Evolutionary conservation across 352 stramenopile genomes (phyloP).

Genomic region (Phytophthora crassamura): DNA sequence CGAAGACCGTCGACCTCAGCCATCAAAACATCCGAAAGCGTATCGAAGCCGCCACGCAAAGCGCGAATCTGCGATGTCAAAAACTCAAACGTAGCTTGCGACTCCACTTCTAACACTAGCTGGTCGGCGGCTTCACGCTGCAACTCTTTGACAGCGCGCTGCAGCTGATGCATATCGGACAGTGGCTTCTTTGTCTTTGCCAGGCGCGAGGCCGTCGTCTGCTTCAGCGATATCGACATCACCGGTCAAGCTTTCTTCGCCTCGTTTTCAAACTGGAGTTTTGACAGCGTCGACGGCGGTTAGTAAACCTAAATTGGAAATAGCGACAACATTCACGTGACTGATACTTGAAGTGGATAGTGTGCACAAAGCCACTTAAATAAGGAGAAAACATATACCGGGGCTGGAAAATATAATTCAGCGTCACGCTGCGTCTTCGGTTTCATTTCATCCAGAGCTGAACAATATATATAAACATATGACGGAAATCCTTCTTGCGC

Average conservation of each 20-base stretch:
- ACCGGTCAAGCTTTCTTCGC: constrained; percentile 1
- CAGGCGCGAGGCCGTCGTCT: constrained; percentile 62
- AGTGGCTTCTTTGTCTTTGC: constrained; percentile 85
- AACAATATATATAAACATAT: constrained; percentile 31
- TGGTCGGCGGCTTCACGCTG: constrained; percentile 80
- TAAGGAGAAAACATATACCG: constrained; percentile 14
- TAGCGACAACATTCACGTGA: no score
- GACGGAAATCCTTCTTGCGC: constrained; percentile 16
- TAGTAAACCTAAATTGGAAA: constrained; percentile 18
- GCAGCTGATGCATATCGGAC: constrained; percentile 84
- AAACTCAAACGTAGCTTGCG: constrained; percentile 86
- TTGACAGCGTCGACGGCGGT: constrained; percentile 19
- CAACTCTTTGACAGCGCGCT: constrained; percentile 77
- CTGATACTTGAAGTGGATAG: constrained; percentile 16
- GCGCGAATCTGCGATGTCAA: constrained; percentile 78
- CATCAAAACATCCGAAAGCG: constrained; percentile 81
- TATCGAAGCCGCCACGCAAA: constrained; percentile 79
- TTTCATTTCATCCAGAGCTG: constrained; percentile 30
- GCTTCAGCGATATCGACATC: constrained; percentile 58
- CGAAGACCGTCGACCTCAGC: constrained; percentile 73
- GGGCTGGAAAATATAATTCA: constrained; percentile 8
- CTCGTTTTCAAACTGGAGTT: constrained; percentile 25
- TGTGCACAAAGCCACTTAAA: constrained; percentile 2
- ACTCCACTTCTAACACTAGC: constrained; percentile 79
- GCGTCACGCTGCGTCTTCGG: constrained; percentile 12